phyloP scores from a whole-genome alignment of 2,329 filamentous ascomycete genomes.

The Epichloe coenophiala region DNA sequence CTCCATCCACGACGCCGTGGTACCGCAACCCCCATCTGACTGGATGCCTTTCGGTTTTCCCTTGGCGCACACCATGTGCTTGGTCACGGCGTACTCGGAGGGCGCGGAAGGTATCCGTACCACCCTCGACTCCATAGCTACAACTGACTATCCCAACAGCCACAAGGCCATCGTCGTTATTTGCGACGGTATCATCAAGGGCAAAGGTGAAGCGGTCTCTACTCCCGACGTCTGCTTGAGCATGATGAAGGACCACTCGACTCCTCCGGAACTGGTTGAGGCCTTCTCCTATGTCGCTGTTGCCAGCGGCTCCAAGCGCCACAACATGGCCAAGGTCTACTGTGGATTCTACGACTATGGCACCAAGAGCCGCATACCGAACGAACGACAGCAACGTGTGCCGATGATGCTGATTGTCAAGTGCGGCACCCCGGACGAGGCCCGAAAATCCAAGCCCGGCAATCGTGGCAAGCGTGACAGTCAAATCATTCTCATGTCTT shows the following conservation, averaged over 20 bases:
- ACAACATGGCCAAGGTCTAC: conserved; percentile 99
- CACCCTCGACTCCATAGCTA: conserved; percentile 89
- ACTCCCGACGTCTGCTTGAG: conserved; percentile 81
- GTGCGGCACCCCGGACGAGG: conserved; percentile 83
- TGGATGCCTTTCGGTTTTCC: conserved; percentile 97
- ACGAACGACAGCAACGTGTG: conserved; percentile 86
- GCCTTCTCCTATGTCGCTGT: conserved; percentile 95
- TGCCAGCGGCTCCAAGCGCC: conserved; percentile 85
- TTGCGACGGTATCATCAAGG: conserved; percentile 96
- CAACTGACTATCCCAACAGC: conserved; percentile 97
- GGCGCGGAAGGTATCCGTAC: conserved; percentile 85
- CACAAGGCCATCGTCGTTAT: conserved; percentile 95
- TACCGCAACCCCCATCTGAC: conserved; percentile 89
- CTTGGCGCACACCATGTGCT: conserved; percentile 80
- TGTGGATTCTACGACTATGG: conserved; percentile 98
- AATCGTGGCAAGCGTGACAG: conserved; percentile 98
- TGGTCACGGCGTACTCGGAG: conserved; percentile 96
- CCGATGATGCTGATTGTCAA: conserved; percentile 97
- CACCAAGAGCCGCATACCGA: conserved; percentile 59
- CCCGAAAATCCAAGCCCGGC: conserved; percentile 70
- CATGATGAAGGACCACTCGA: conserved; percentile 90
- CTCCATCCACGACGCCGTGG: conserved; percentile 93
- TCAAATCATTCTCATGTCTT: conserved; percentile 98
- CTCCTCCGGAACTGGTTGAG: conserved; percentile 68
- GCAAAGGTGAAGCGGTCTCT: conserved; percentile 71